Conservation (phyloP, 148 eudicot genomes). For the Fagopyrum esculentum region DNA sequence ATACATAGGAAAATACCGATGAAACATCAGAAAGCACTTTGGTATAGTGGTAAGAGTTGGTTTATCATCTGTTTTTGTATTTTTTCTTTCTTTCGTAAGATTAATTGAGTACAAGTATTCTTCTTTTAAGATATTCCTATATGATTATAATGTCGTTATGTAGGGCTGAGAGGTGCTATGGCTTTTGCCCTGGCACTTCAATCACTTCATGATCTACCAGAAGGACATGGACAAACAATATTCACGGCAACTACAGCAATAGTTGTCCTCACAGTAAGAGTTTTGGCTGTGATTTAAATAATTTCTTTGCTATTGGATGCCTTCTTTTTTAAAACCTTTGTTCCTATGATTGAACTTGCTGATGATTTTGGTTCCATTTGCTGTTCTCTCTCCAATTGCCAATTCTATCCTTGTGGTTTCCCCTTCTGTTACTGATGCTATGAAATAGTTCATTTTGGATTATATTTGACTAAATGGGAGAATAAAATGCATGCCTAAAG, state of each 20-base stretch:
- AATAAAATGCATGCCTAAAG: not conserved
- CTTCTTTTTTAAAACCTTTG: not conserved
- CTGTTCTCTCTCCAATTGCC: not conserved
- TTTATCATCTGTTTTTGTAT: conserved; percentile 2
- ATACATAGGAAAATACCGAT: conserved; percentile 75
- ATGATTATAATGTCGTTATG: conserved; percentile 18
- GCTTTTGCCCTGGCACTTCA: conserved; percentile 99
- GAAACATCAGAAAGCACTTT: conserved; percentile 97
- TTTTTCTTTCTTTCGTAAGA: not conserved
- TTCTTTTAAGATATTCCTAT: not conserved
- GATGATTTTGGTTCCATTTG: not conserved
- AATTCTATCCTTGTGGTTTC: not conserved
- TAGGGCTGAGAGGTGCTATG: conserved; percentile 99
- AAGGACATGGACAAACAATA: conserved; percentile 97
- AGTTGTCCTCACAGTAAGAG: conserved; percentile 86
- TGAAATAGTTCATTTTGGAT: conserved; percentile 1
- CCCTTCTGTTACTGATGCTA: not conserved
- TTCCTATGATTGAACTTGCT: conserved; percentile 1
- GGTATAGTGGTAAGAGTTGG: conserved; percentile 74
- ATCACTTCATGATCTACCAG: conserved; percentile 97
- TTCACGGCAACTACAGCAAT: conserved; percentile 97
- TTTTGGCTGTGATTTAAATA: not conserved
- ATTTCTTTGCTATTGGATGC: not conserved
- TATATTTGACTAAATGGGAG: not conserved
- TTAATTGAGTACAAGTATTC: not conserved